Conservation (phyloP, 2,329 filamentous ascomycete species). For the Geosmithia putterillii region DNA sequence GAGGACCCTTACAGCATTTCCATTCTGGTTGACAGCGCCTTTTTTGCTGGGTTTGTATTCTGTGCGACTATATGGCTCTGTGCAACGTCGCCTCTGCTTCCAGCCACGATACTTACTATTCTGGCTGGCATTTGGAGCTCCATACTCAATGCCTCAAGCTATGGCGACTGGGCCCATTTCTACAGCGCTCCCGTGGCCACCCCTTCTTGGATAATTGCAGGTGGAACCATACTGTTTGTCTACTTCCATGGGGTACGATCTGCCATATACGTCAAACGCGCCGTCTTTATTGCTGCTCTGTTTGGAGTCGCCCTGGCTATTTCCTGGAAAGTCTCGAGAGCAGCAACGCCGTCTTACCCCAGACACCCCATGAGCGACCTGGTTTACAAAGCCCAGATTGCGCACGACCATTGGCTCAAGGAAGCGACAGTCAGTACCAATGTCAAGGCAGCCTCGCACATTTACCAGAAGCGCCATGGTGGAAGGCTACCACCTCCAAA, state of each 20-base stretch:
- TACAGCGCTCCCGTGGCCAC: slow-evolving; percentile 20
- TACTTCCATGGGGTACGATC: slow-evolving; percentile 29
- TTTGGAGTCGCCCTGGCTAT: slow-evolving; percentile 23
- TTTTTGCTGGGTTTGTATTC: slow-evolving; percentile 27
- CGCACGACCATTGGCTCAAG: slow-evolving; percentile 35
- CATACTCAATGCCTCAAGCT: slow-evolving; percentile 19
- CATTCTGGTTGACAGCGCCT: not conserved
- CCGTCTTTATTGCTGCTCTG: slow-evolving; percentile 25
- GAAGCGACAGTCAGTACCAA: slow-evolving; percentile 33
- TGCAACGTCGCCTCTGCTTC: slow-evolving; percentile 30
- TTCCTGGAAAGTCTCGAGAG: slow-evolving; percentile 7
- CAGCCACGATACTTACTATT: slow-evolving; percentile 29
- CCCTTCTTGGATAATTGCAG: slow-evolving; percentile 23
- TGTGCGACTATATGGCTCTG: slow-evolving; percentile 33
- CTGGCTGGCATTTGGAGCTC: slow-evolving; percentile 24
- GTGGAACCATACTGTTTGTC: slow-evolving; percentile 28
- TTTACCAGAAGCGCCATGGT: slow-evolving; percentile 41
- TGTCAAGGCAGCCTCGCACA: slow-evolving; percentile 29
- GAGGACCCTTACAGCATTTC: slow-evolving; percentile 22
- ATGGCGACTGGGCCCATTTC: slow-evolving; percentile 33
- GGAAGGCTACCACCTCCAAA: slow-evolving; percentile 63
- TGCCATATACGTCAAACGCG: slow-evolving; percentile 28
- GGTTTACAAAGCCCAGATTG: slow-evolving; percentile 33
- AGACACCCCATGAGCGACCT: slow-evolving; percentile 35
- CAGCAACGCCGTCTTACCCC: slow-evolving; percentile 1